Base-by-base conservation (phyloP, 495 filamentous ascomycete species). In the Beverwykella pulmonaria region DNA sequence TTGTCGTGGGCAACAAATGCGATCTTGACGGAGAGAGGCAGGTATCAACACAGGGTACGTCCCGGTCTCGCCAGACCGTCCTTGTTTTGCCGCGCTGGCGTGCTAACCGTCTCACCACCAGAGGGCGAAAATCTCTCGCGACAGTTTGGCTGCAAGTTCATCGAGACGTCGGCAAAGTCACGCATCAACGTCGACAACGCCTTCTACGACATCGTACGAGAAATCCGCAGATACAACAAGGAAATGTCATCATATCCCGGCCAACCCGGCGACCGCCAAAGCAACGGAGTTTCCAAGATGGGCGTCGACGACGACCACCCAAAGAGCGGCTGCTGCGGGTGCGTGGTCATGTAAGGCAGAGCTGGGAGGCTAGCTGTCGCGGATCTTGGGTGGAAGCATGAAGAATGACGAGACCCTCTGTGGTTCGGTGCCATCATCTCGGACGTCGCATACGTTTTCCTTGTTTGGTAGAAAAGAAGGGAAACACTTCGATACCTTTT, bases 1-100 rank as follows among this genome's bases (percentile, higher is more conserved):
- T 98, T 60, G 92, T 98, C 9, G 95, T 98, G n/a, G 94, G 91
- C 64, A 98, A 98, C 84, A 98, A 98, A 84, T 96, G 93, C 77
- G 94, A 98, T 89, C 81, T 98, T 75, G 94, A 97, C 68, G 82
- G 81, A 71, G 94, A 98, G 78, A 84, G 94, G 65, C 89, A 91
- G 68, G 94, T 98, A 63, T 87, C 90, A 55, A 88, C 89, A 78
- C 87, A 94, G 86, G 93, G 94, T 97, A 83, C 56, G 85, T 81
- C 59, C 39, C 47, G 41, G 41, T 68, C 55, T 47, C 60, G 46
- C 44, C 32, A 32, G 22, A 25, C 23, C 19, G 64, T 68, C 53
- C 14, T 25, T 39, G 12, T 49, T 8, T 41, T 46, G 30, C 47
- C 32, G 14, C 29, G 0, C 22, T 23, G 23, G 30, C 65, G 62